A percentile compares a stretch with the other conserved stretches of the same genome.
Evolutionary conservation across 2,329 filamentous ascomycete genomes (phyloP).

Genomic region (Ceratocystis ficicola): DNA sequence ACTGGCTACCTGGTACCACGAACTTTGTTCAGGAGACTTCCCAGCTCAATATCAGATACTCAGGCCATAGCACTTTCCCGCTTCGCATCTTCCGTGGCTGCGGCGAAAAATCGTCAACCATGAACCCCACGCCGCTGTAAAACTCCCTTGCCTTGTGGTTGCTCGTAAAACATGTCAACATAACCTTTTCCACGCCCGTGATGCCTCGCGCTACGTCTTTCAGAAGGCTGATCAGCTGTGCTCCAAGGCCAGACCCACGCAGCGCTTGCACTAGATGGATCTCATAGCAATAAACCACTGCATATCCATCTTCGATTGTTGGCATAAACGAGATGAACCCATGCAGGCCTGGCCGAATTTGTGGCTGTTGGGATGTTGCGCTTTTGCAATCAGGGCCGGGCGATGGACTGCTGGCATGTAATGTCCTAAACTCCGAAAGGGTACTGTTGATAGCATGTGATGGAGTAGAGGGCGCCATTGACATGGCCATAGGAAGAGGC

Average conservation of each 20-base stretch:
- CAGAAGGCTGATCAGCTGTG: slow-evolving; percentile 45
- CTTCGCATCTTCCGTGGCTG: slow-evolving; percentile 40
- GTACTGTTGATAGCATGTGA: background rate
- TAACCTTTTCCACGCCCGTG: slow-evolving; percentile 48
- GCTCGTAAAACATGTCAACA: slow-evolving; percentile 59
- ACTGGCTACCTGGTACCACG: too few relatives aligned
- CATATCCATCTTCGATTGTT: slow-evolving; percentile 52
- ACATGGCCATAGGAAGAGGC: background rate
- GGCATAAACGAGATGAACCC: slow-evolving; percentile 60
- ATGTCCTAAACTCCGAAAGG: slow-evolving; percentile 16
- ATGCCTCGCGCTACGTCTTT: slow-evolving; percentile 43
- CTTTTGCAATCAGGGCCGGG: slow-evolving; percentile 15
- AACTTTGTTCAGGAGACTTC: slow-evolving; percentile 12
- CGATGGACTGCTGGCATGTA: slow-evolving; percentile 10
- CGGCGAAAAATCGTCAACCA: slow-evolving; percentile 44
- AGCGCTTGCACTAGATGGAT: slow-evolving; percentile 51
- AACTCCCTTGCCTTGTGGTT: slow-evolving; percentile 48
- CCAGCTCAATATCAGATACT: slow-evolving; percentile 51
- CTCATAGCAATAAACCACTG: slow-evolving; percentile 68
- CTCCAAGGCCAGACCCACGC: slow-evolving; percentile 52
- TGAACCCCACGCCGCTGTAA: slow-evolving; percentile 50
- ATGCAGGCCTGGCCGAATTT: slow-evolving; percentile 28
- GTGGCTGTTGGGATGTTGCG: slow-evolving; percentile 16
- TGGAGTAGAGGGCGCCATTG: background rate
- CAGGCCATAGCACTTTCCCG: slow-evolving; percentile 41